phyloP scores from a whole-genome alignment of 257 asterid species.

The Solanum tarapatanum region DNA sequence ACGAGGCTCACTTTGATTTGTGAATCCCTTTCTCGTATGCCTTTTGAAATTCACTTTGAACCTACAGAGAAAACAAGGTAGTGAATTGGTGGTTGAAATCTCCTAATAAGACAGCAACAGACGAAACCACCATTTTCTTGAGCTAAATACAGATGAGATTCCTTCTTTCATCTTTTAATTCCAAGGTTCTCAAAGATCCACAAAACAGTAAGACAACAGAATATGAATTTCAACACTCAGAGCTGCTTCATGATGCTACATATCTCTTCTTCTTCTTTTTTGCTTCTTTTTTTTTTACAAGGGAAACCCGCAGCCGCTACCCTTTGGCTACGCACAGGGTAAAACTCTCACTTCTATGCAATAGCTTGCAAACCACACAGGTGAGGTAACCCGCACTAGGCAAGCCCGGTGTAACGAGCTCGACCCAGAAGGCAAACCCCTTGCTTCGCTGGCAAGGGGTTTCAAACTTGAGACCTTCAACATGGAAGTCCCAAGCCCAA shows the following conservation, averaged over 20 bases:
- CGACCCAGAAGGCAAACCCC: neutral
- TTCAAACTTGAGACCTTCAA: neutral
- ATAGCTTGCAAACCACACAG: neutral
- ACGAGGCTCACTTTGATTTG: conserved; percentile 71
- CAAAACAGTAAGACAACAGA: neutral
- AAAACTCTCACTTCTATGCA: neutral
- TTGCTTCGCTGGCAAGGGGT: neutral
- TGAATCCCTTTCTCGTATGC: conserved; percentile 97
- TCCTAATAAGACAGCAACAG: neutral
- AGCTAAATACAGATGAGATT: neutral
- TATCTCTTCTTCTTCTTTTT: neutral
- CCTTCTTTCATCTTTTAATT: neutral
- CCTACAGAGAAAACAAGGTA: conserved; percentile 36
- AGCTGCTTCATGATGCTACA: neutral
- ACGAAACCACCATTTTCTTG: neutral
- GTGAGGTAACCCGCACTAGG: neutral
- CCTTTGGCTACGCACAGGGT: neutral
- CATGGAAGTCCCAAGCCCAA: neutral
- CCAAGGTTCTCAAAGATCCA: neutral
- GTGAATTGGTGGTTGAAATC: conserved; percentile 11
- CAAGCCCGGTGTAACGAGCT: neutral
- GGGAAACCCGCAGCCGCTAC: neutral
- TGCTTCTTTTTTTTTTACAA: neutral
- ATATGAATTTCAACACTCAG: neutral
- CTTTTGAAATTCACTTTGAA: conserved; percentile 94